Evolutionary conservation across 2,329 filamentous ascomycete genomes (phyloP).

Genomic region (Fusarium paranaense): DNA sequence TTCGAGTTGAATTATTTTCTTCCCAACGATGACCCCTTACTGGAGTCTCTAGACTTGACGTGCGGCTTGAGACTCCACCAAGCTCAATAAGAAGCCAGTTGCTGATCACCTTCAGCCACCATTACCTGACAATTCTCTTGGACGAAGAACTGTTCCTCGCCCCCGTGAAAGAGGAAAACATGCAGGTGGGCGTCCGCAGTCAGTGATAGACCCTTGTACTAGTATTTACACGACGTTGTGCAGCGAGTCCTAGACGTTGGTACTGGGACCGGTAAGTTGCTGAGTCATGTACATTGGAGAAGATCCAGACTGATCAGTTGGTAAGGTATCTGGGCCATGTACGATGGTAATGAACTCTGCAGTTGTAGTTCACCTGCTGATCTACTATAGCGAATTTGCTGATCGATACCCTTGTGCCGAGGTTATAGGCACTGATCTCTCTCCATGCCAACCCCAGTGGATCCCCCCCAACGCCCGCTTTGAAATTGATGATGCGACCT

Average conservation of each 20-base stretch:
- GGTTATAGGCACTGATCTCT: conserved; percentile 20
- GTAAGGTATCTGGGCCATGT: conserved; percentile 28
- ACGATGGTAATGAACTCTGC: too few species aligned
- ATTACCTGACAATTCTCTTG: conserved; percentile 19
- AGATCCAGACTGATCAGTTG: rapidly evolving
- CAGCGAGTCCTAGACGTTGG: conserved; percentile 16
- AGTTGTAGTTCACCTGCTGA: neutral
- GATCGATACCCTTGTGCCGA: conserved; percentile 18
- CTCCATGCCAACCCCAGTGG: conserved; percentile 25
- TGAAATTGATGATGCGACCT: conserved; percentile 24
- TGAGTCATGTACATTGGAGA: neutral
- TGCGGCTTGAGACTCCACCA: neutral
- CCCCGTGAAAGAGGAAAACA: neutral
- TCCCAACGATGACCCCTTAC: conserved; percentile 26
- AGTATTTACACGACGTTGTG: neutral
- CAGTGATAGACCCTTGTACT: neutral
- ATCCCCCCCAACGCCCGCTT: conserved; percentile 23
- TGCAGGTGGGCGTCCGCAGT: neutral
- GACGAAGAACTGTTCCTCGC: conserved; percentile 14
- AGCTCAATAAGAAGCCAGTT: neutral
- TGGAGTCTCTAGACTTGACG: conserved; percentile 25
- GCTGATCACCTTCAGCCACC: conserved; percentile 10
- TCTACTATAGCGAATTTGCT: conserved; percentile 15
- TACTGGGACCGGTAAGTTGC: conserved; percentile 13
- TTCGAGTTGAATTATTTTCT: conserved; percentile 19